Conservation (phyloP, 495 filamentous ascomycete genomes). For the Penicillium flavigenum region DNA sequence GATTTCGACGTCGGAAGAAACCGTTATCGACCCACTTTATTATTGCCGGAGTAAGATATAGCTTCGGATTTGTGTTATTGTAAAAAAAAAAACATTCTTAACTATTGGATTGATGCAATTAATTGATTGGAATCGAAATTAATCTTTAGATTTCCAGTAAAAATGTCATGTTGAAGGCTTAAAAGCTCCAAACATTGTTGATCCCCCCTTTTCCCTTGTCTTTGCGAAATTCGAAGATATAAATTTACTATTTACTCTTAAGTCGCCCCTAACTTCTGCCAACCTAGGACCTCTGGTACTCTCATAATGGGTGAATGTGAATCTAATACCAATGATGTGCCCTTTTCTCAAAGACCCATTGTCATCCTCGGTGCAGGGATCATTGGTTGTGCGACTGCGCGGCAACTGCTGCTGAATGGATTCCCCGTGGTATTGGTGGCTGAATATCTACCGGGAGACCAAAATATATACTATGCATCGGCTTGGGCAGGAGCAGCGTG, state of each 20-base stretch:
- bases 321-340: slow-evolving; percentile 6
- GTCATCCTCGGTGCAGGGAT: slow-evolving; percentile 46
- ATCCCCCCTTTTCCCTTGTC: not conserved
- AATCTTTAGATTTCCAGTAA: not conserved
- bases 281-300: not conserved
- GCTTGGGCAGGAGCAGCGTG: slow-evolving; percentile 49
- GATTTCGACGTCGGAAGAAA: slow-evolving; percentile 4
- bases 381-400: slow-evolving; percentile 45
- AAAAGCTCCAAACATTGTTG: not conserved
- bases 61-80: not conserved
- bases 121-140: no score
- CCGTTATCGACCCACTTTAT: slow-evolving; percentile 14
- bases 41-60: slow-evolving; percentile 8
- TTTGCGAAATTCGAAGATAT: not conserved
- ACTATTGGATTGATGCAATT: not conserved
- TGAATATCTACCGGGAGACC: slow-evolving; percentile 44
- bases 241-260: not conserved
- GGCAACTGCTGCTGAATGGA: slow-evolving; percentile 38
- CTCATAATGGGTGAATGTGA: slow-evolving; percentile 28
- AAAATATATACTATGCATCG: slow-evolving; percentile 44
- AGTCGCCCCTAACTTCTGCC: not conserved
- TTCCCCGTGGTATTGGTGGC: slow-evolving; percentile 43
- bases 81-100: no score
- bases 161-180: not conserved
- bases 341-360: slow-evolving; percentile 41